Percentiles rank a stretch among this genome's conserved stretches.
Conservation (phyloP, 805 yeast genomes). For the Vanderwaltozyma yarrowii region DNA sequence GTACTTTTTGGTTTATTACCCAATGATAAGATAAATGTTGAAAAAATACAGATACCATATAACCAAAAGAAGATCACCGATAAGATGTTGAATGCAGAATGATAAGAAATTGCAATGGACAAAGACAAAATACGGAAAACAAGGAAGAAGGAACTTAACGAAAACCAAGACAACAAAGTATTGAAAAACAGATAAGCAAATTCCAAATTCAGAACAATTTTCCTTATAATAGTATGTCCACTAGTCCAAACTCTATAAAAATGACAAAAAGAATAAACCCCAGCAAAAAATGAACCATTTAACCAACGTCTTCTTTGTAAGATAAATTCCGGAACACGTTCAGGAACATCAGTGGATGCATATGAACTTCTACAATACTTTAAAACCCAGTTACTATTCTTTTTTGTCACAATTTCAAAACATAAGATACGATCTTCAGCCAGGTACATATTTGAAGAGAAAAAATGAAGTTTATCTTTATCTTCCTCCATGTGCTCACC, state of each 20-base stretch:
- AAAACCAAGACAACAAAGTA: constrained; percentile 83
- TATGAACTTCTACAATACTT: constrained; percentile 79
- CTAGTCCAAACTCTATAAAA: constrained; percentile 69
- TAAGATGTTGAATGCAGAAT: constrained; percentile 64
- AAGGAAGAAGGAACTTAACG: constrained; percentile 79
- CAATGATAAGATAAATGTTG: constrained; percentile 81
- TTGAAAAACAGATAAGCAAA: constrained; percentile 68
- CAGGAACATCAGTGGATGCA: constrained; percentile 96
- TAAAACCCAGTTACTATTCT: constrained; percentile 60
- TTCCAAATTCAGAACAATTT: constrained; percentile 64
- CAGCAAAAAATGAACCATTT: constrained; percentile 94
- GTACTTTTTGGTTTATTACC: constrained; percentile 96
- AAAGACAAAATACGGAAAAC: constrained; percentile 83
- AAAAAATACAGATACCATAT: constrained; percentile 67
- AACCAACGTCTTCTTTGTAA: constrained; percentile 94
- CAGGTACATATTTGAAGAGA: constrained; percentile 90
- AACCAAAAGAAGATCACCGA: constrained; percentile 79
- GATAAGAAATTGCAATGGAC: constrained; percentile 47
- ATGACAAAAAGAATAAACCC: constrained; percentile 75
- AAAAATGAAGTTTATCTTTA: constrained; percentile 63
- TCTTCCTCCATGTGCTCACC: constrained; percentile 72
- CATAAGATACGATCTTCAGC: constrained; percentile 96
- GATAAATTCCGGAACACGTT: constrained; percentile 71
- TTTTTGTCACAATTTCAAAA: constrained; percentile 89
- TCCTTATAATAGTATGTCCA: constrained; percentile 59